phyloP scores from a whole-genome alignment of 352 stramenopile genomes.

The Pythium dissotocum region DNA sequence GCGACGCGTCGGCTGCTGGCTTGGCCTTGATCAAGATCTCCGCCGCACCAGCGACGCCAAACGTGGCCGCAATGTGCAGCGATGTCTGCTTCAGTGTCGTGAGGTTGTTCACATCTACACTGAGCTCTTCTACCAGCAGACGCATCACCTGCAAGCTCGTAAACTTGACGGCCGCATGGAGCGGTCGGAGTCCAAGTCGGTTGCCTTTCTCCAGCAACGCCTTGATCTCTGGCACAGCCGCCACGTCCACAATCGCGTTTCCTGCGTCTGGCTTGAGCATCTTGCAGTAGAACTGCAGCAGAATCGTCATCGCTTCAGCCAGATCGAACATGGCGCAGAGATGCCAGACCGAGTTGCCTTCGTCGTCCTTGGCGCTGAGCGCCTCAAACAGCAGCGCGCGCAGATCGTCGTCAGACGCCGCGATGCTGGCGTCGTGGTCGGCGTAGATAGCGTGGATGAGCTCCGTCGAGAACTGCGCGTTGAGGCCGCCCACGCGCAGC shows the following conservation, averaged over 20 bases:
- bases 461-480: conserved; percentile 43
- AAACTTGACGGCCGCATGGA: conserved; percentile 80
- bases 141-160: conserved; percentile 29
- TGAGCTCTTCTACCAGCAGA: conserved; percentile 38
- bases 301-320: conserved; percentile 37
- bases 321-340: conserved; percentile 75
- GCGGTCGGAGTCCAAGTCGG: conserved; percentile 54
- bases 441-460: conserved; percentile 45
- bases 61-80: conserved; percentile 61
- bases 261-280: conserved; percentile 24
- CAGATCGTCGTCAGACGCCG: conserved; percentile 34
- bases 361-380: conserved; percentile 58
- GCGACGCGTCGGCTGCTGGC: conserved; percentile 32
- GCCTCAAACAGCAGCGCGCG: conserved; percentile 53
- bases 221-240: conserved; percentile 31
- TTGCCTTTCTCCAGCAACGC: conserved; percentile 57
- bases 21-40: conserved; percentile 41
- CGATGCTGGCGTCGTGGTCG: neutral
- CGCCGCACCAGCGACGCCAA: conserved; percentile 47
- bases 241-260: conserved; percentile 6
- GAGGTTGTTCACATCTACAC: conserved; percentile 46
- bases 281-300: conserved; percentile 48
- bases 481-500: conserved; percentile 63
- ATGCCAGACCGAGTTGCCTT: conserved; percentile 80
- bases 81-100: conserved; percentile 65